Conservation (phyloP, 108 stramenopile genomes). For the Cyclostephanos tholiformis region DNA sequence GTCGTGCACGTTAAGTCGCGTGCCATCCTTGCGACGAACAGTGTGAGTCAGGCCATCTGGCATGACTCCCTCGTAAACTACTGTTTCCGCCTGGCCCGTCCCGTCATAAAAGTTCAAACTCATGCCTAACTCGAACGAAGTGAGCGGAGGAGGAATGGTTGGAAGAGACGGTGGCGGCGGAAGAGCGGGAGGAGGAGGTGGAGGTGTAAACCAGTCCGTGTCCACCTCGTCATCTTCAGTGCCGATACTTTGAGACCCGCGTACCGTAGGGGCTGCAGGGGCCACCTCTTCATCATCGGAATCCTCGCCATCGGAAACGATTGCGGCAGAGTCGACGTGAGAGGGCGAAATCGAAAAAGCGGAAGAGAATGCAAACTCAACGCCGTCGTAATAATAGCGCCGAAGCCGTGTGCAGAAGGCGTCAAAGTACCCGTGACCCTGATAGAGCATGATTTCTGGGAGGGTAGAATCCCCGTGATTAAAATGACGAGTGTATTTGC, state of each 20-base stretch:
- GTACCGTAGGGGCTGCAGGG: no score
- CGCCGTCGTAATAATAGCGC: not conserved
- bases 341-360: no score
- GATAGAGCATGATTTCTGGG: not conserved
- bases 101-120: not conserved
- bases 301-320: not conserved
- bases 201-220: no score
- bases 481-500: not conserved
- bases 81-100: not conserved
- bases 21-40: not conserved
- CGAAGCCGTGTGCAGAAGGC: constrained; percentile 4
- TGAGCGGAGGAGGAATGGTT: not conserved
- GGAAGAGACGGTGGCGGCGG: no score
- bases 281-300: not conserved
- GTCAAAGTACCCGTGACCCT: not conserved
- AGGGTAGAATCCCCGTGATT: not conserved
- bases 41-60: constrained; percentile 16
- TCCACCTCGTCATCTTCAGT: not conserved
- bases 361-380: constrained; percentile 3
- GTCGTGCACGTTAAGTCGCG: not conserved
- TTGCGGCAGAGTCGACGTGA: not conserved
- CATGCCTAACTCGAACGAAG: not conserved
- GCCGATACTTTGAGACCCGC: no score
- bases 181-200: no score
- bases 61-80: constrained; percentile 10